Evolutionary conservation across 2,329 filamentous ascomycete species (phyloP).

Genomic region (Tolypocladium guangdongense): DNA sequence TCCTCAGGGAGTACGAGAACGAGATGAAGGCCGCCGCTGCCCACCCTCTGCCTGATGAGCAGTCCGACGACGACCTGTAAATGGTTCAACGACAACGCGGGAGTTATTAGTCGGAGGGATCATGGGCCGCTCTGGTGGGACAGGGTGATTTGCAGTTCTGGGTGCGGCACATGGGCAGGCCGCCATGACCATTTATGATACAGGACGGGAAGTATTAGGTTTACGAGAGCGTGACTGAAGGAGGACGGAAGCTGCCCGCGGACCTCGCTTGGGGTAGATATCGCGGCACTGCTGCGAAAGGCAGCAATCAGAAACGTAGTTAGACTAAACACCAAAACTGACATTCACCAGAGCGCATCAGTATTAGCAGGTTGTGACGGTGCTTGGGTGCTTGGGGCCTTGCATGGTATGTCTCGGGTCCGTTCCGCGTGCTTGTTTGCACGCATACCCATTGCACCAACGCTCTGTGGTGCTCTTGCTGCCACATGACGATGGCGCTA

Average conservation of each 20-base stretch:
- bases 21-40: constrained; percentile 77
- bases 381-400: not conserved
- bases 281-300: constrained; percentile 20
- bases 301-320: constrained; percentile 19
- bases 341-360: constrained; percentile 8
- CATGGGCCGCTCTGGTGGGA: constrained; percentile 12
- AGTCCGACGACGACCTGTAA: constrained; percentile 63
- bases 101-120: constrained; percentile 9
- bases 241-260: constrained; percentile 17
- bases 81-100: constrained; percentile 17
- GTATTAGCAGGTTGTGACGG: not conserved
- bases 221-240: constrained; percentile 25
- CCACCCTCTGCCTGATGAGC: constrained; percentile 89
- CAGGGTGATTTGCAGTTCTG: constrained; percentile 8
- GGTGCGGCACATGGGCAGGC: constrained; percentile 19
- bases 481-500: not conserved
- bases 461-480: not conserved
- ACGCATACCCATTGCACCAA: not conserved
- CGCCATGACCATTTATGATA: constrained; percentile 28
- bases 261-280: constrained; percentile 20
- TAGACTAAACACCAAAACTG: constrained; percentile 24
- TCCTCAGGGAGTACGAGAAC: constrained; percentile 71
- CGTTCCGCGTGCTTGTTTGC: not conserved
- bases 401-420: not conserved
- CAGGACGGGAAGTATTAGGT: constrained; percentile 18